Conservation (phyloP, 2,329 filamentous ascomycete species). For the Dactylonectria estremocensis region DNA sequence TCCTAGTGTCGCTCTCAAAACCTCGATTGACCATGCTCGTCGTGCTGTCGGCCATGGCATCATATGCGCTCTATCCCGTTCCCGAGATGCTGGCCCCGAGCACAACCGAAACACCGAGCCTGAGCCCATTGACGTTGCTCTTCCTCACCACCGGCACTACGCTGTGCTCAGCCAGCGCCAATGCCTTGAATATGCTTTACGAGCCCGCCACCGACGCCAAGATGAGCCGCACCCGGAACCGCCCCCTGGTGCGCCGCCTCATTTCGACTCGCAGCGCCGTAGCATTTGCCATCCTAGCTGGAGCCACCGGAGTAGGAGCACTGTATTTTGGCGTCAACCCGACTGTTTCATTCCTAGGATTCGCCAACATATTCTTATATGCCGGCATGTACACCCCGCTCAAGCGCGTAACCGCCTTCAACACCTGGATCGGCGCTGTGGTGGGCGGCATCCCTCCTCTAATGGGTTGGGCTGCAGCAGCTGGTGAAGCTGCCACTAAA, state of each 20-base stretch:
- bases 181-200: slow-evolving; percentile 97
- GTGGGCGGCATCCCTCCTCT: slow-evolving; percentile 94
- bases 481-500: slow-evolving; percentile 85
- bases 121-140: slow-evolving; percentile 90
- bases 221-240: slow-evolving; percentile 93
- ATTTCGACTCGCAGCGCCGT: slow-evolving; percentile 80
- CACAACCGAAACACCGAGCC: slow-evolving; percentile 78
- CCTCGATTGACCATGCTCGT: slow-evolving; percentile 93
- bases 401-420: slow-evolving; percentile 87
- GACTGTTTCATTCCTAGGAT: slow-evolving; percentile 89
- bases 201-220: slow-evolving; percentile 91
- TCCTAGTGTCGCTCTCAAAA: slow-evolving; percentile 94
- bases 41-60: slow-evolving; percentile 89
- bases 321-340: slow-evolving; percentile 95
- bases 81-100: slow-evolving; percentile 85
- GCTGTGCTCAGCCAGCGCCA: slow-evolving; percentile 90
- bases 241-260: slow-evolving; percentile 88
- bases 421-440: slow-evolving; percentile 95
- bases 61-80: slow-evolving; percentile 94
- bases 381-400: slow-evolving; percentile 93
- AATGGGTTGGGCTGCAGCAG: slow-evolving; percentile 98
- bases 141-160: slow-evolving; percentile 94
- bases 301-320: slow-evolving; percentile 76
- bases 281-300: slow-evolving; percentile 84
- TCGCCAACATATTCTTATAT: slow-evolving; percentile 89